Base-by-base conservation (phyloP, 2,329 filamentous ascomycete species). In the Phaeosphaeriaceae sp. region DNA sequence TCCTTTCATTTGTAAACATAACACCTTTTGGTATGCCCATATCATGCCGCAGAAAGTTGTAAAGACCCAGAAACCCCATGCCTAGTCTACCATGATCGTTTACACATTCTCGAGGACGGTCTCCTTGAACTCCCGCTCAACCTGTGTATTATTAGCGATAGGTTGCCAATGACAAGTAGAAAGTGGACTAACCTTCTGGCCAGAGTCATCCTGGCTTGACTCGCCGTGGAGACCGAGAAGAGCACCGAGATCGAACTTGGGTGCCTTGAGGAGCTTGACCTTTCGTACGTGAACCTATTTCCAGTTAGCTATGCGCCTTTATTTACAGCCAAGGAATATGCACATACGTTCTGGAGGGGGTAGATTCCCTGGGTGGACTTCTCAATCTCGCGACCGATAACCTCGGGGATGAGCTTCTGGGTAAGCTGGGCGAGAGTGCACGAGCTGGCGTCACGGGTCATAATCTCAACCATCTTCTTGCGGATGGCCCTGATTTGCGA, bases 401-500 rank as follows among this genome's bases (percentile, higher is more conserved):
- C 94, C 84, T 99, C 94, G 63, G 94, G 94, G 76, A 99, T 97
- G 73, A 99, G 87, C 88, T 99, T 99, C 77, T 90, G 90, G 75
- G 92, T 96, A 71, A 99, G 88, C 86, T 97, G 93, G 71, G 90
- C 88, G 66, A 99, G 87, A 62, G 92, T 96, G 87, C 92, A 96
- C 83, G 85, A 90, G 70, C 89, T 85, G 60, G 94, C 94, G 85
- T 99, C 94, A 72, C 92, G 89, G 80, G 90, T 86, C 80, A 99
- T 97, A 81, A 99, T 97, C 82, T 99, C 94, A 63, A 86, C 89
- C 94, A 99, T 99, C 91, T 99, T 97, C 86, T 92, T 94, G 81
- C 94, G 90, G 80, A 99, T 99, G 70, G 89, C 88, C 67, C 93
- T 89, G 80, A 97, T 97, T 83, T 99, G 94, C 63, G 94, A 97